Base-by-base conservation (phyloP, 192 early-diverging fungal species). In the Chytriomyces sp. region DNA sequence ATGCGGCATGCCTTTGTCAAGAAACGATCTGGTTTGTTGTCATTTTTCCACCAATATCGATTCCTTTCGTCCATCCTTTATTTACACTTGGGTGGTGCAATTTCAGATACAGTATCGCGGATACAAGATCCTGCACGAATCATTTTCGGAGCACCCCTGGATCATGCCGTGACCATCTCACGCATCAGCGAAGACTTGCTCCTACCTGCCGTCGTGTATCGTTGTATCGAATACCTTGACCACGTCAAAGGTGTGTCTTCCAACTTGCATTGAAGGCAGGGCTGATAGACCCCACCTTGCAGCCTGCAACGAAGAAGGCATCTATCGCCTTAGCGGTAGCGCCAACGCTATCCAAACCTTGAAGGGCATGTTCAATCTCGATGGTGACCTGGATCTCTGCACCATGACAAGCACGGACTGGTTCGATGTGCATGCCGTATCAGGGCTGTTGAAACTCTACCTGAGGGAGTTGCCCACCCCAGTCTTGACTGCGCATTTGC, bases 211-310 rank as follows among this genome's bases (percentile, higher is more conserved):
- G 87, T 99, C 34, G 91, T 99, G 2, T 97, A 91, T 78, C 82
- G 97, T 22, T 97, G 96, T 70, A 95, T 99, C 59, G 96, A 99
- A 82, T 99, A 93, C 70, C 76, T 99, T 56, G 96, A 99, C 76
- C 86, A 89, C 2, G 92, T 91, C 75, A 90, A 92, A 74, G 81
- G 81, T 82, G 54, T 32, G 0, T 72, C 33, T 40, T 78, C 19
- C 5, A 31, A 10, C 28, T 55, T 12, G 28, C 7, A 3, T 36
- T 39, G 62, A 12, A 72, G n/a, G 32, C 30, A n/a, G 17, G 7
- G 53, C 38, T 38, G 53, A 49, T 22, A 39, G 30, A 34, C 28
- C 17, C 3, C 4, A n/a, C 8, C 64, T 32, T 17, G 4, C 54
- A 75, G 96, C 95, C 6, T 87, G 82, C 58, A 73, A 91, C 26